Evolutionary conservation across 495 filamentous ascomycete species (phyloP), one percentile per base, ranked within the genome.

Genomic region (Usnea hakonensis): DNA sequence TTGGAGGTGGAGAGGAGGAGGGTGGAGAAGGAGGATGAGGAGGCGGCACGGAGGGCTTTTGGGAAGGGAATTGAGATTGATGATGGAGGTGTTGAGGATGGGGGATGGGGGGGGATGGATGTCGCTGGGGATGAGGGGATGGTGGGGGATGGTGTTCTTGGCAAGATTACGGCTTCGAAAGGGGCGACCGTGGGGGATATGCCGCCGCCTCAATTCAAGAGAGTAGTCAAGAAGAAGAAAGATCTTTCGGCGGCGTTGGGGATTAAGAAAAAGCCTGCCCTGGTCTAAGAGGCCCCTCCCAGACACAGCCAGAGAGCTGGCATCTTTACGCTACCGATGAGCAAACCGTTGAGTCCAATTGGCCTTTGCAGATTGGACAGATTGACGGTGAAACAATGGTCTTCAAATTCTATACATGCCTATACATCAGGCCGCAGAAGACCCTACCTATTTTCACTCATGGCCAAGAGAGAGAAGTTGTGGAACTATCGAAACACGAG

Each of bases 191-290:
- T 67, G 44, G 60, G 72, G 30, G 67, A 70, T 32, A 70, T 75
- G 60, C 81, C 86, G 19, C 76, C 85, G n/a, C 84, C 88, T 16
- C 84, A 79, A 4, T 95, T 96, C 72, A 88, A 89, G 69, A 77
- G 87, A 61, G 82, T 85, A 32, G 83, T 89, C 64, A 95, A 91
- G 79, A 86, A 89, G 72, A 96, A 93, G 74, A 93, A 91, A 78
- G 84, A 89, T 59, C 77, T 86, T 57, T 72, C 79, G 13, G 86
- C 85, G 36, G 73, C 84, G 33, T 69, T 96, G 64, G 92, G 92
- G 1, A 97, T 96, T 69, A 97, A 96, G 80, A 95, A 91, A 81
- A 95, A 95, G 77, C 76, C 83, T 23, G 72, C 78, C 9, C 61
- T 81, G 62, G 73, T 81, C 11, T 81, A 63, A 72, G 26, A 43